Evolutionary conservation across 306 rosid species (phyloP).

Genomic region (Malus orientalis): DNA sequence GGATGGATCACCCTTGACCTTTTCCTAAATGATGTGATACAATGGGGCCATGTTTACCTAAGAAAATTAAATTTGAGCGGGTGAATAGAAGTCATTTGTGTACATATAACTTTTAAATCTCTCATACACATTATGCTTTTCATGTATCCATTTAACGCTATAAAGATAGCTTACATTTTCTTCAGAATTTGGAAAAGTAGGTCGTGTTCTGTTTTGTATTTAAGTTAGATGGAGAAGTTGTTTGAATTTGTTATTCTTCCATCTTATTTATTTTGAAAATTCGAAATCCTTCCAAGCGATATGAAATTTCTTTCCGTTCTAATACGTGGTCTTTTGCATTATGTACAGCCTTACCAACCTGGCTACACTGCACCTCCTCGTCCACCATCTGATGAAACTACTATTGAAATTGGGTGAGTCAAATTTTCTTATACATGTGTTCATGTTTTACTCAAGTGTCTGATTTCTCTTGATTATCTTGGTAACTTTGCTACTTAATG

Average conservation of each 20-base stretch:
- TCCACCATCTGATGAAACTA: conserved; percentile 75
- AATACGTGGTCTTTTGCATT: conserved; percentile 17
- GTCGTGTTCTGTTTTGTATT: neutral
- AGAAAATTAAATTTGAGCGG: neutral
- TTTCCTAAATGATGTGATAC: neutral
- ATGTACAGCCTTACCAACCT: conserved; percentile 64
- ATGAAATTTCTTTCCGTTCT: neutral
- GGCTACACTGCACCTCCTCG: conserved; percentile 91
- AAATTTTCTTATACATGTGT: neutral
- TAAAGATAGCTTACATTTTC: neutral
- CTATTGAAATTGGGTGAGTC: conserved; percentile 85
- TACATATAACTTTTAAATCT: neutral
- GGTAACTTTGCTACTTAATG: neutral
- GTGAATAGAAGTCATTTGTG: neutral
- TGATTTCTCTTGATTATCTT: neutral
- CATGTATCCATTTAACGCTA: neutral
- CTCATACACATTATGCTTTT: neutral
- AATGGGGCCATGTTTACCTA: neutral
- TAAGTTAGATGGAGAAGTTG: neutral
- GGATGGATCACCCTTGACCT: neutral
- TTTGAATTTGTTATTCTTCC: neutral
- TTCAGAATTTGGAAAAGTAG: neutral
- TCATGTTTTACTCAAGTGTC: neutral
- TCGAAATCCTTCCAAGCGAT: neutral
- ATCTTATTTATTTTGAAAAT: neutral